These are phyloP conservation scores for Bidens hawaiensis DNA, from an alignment of 140 eudicot genomes.

Conservation along the genomic window DNA sequence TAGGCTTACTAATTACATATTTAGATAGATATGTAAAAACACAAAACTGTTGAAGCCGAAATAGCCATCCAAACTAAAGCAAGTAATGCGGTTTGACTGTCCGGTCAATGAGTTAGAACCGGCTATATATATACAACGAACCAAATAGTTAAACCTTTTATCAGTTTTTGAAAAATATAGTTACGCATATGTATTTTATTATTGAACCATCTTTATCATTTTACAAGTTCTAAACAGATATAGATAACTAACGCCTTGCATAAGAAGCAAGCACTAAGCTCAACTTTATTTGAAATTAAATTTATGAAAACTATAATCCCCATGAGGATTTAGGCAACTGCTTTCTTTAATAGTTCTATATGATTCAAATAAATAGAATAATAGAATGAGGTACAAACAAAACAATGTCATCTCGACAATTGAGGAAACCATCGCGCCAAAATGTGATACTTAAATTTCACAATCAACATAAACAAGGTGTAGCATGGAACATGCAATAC, in stretches of 20 bases:
- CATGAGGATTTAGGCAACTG: background rate
- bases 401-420: background rate
- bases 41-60: too few relatives aligned
- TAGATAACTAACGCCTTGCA: background rate
- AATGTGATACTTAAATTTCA: conserved; percentile 1
- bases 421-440: conserved; percentile 8
- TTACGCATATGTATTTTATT: too few relatives aligned
- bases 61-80: too few relatives aligned
- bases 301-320: background rate
- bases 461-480: background rate
- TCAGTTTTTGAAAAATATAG: too few relatives aligned
- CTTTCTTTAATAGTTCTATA: conserved; percentile 8
- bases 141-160: too few relatives aligned
- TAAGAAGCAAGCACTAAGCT: background rate
- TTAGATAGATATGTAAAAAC: too few relatives aligned
- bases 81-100: too few relatives aligned
- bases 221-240: too few relatives aligned
- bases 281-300: background rate
- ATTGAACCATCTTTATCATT: too few relatives aligned
- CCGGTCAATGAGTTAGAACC: too few relatives aligned
- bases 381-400: background rate
- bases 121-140: too few relatives aligned
- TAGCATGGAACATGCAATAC: conserved; percentile 11
- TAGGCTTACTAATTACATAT: too few relatives aligned
- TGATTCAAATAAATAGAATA: background rate